Conservation (phyloP, 768 basidiomycete species). For the Collybia mongolica region DNA sequence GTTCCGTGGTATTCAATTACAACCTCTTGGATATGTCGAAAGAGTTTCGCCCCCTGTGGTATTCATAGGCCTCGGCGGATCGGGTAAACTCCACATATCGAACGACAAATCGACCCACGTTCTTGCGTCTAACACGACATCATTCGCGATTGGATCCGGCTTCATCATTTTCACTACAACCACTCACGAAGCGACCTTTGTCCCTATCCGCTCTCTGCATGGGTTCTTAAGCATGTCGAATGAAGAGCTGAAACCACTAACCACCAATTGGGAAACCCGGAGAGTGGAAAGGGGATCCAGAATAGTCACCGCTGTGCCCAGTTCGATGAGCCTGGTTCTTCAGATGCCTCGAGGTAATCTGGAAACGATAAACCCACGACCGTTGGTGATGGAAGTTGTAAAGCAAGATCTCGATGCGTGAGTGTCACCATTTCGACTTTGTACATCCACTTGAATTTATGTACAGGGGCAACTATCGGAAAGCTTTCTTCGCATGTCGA, state of each 20-base stretch:
- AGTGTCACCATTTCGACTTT: constrained; percentile 21
- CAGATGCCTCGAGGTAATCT: constrained; percentile 99
- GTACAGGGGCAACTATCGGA: constrained; percentile 69
- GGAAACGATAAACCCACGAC: constrained; percentile 92
- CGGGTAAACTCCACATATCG: constrained; percentile 64
- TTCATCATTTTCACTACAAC: constrained; percentile 86
- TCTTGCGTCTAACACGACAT: constrained; percentile 60
- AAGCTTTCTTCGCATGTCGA: constrained; percentile 88
- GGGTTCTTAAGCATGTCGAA: constrained; percentile 21
- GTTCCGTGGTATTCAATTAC: constrained; percentile 27
- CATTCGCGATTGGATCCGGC: constrained; percentile 69
- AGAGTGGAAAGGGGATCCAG: constrained; percentile 87
- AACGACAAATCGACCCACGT: constrained; percentile 25
- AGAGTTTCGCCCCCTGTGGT: constrained; percentile 20
- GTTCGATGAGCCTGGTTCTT: constrained; percentile 83
- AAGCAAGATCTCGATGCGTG: constrained; percentile 73
- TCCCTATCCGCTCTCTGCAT: constrained; percentile 43
- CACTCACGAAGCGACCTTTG: constrained; percentile 78
- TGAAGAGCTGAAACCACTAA: constrained; percentile 25
- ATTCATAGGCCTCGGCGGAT: constrained; percentile 63
- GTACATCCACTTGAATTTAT: background rate
- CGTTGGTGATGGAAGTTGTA: constrained; percentile 86
- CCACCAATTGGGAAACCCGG: constrained; percentile 60
- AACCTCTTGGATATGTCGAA: constrained; percentile 11
- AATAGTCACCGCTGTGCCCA: constrained; percentile 87